Base-by-base conservation (phyloP, 2,329 filamentous ascomycete genomes). In the Emergomyces pasteurianus region DNA sequence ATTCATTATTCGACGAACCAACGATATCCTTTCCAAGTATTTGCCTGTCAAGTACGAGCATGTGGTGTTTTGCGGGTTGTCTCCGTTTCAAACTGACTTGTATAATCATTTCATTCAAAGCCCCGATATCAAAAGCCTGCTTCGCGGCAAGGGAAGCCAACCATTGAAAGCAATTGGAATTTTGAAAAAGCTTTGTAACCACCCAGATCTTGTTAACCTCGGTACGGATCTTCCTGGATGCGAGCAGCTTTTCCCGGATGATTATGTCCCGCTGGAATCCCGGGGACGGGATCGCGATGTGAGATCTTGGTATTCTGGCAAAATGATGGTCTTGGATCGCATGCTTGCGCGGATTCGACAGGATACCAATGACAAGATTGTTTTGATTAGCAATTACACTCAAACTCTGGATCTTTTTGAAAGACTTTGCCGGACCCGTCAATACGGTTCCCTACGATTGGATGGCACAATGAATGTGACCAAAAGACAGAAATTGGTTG, bases 41-140 rank as follows among this genome's bases (percentile, higher is more conserved):
- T 78, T 99, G 62, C 94, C 94, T 0, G 86, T 97, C 78, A 99
- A 99, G 78, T 99, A 99, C 75, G 94, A 99, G 74, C 94, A 99
- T 72, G 94, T 99, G 36, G 94, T 99, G 0, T 99, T 99, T 76
- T 99, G 94, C 80, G 92, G 92, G 67, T 81, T 96, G 53, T 88
- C 94, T 18, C 89, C 89, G 0, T 97, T 99, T 76, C 94, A 99
- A 73, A 82, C 91, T 60, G 89, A 90, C 66, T 79, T 99, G 1
- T 99, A 99, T 79, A 96, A 96, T 70, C 90, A 96, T 74, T 99
- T 99, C 74, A 92, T 99, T 74, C 90, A 88, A 57, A 96, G 92
- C 63, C 92, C 94, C 0, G 90, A 95, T 63, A 97, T 99, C 69
- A 91, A 95, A 72, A 91, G 89, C 59, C 79, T 99, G 52, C 82